A percentile compares a stretch with the other conserved stretches of the same genome.
Conservation (phyloP, 148 eudicot genomes). For the Hydrangea macrophylla region DNA sequence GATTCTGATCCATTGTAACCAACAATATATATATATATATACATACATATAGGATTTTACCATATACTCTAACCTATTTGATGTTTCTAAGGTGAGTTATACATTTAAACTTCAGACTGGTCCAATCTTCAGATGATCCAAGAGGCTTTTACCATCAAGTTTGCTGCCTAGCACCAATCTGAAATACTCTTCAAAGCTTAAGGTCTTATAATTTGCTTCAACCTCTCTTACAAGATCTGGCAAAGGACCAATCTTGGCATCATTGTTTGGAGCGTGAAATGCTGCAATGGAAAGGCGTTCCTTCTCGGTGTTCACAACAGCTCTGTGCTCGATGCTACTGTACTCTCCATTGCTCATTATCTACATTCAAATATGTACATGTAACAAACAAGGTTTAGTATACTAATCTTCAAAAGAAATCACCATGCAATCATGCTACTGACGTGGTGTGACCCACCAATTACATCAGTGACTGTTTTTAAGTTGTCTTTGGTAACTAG, state of each 20-base stretch:
- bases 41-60: too few species aligned
- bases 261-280: slow-evolving; percentile 23
- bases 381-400: too few species aligned
- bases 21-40: too few species aligned
- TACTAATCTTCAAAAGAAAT: too few species aligned
- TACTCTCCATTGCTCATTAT: slow-evolving; percentile 33
- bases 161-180: slow-evolving; percentile 13
- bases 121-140: slow-evolving; percentile 18
- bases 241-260: slow-evolving; percentile 20
- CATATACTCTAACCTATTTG: too few species aligned
- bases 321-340: slow-evolving; percentile 37
- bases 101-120: too few species aligned
- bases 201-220: slow-evolving; percentile 21
- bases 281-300: slow-evolving; percentile 34
- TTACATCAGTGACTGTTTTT: too few species aligned
- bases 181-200: slow-evolving; percentile 17
- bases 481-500: too few species aligned
- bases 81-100: too few species aligned
- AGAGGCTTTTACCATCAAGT: slow-evolving; percentile 24
- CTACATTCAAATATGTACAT: slow-evolving; percentile 9
- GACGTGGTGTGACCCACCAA: too few species aligned
- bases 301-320: slow-evolving; percentile 24
- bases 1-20: too few species aligned
- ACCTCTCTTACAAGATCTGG: slow-evolving; percentile 14
- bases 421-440: too few species aligned